Base-by-base conservation (phyloP, 768 basidiomycete genomes). In the Russula olivacea region DNA sequence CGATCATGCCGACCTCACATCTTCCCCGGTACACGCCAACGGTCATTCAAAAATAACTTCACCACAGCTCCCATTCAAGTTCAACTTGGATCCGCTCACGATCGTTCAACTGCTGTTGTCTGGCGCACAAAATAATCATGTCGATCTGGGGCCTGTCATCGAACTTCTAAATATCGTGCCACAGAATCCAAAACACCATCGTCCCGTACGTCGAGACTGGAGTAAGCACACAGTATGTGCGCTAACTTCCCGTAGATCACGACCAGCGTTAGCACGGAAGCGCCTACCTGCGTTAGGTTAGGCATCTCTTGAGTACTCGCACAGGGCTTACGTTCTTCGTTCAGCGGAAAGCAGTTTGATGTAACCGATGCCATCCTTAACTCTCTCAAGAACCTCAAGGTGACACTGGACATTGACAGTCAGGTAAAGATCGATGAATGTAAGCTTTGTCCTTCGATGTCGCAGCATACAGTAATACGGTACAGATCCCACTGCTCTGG, bases 291-390 rank as follows among this genome's bases (percentile, higher is more conserved):
- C 69, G 77, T 82, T 58, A 89, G 85, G 80, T 83, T 69, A 54
- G 66, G 69, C 23, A 19, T 10, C 11, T 40, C 4, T 49, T 5
- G 36, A 14, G 19, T 14, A 51, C 15, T 15, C 0, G 11, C 14
- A 7, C 23, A 21, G 51, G 12, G 48, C 51, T n/a, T 25, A 53
- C 11, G 3, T 34, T n/a, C 3, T 56, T 41, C 32, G 12, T 21
- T 28, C 61, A 87, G 87, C 69, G 87, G 87, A 15, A 74, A 81
- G 7, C 87, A 89, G 68, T 87, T 87, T 63, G 80, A 87, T 68
- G 78, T 82, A 17, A 71, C 75, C 30, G 79, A 76, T 9, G 85
- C 86, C 32, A 86, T 89, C 63, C 74, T 90, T 59, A 76, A 80
- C n/a, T 77, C 87, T 3, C 70, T 90, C 56, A 78, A 81, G 38